A percentile compares a stretch with the other conserved stretches of the same genome.
phyloP scores from a whole-genome alignment of 768 basidiomycete species.

The Russula sp. region DNA sequence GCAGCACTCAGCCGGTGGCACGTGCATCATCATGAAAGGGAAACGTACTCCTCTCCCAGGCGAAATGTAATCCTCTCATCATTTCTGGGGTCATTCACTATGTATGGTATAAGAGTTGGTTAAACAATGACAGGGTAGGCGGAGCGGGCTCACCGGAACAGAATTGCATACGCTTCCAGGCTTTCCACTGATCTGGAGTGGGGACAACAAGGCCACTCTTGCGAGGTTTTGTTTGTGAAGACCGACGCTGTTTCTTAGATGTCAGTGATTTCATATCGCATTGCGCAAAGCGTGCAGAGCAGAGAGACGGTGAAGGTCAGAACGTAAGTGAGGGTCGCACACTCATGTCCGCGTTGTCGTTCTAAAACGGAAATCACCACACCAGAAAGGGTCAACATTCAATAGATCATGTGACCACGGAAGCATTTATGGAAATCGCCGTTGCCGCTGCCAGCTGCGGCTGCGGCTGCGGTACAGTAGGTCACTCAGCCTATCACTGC shows the following conservation, averaged over 20 bases:
- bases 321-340: background rate
- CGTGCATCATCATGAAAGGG: background rate
- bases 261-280: background rate
- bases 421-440: no score
- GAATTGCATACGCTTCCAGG: constrained; percentile 9
- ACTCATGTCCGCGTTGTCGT: background rate
- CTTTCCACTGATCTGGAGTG: background rate
- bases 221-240: background rate
- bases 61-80: background rate
- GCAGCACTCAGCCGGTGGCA: background rate
- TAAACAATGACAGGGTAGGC: background rate
- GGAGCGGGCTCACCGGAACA: background rate
- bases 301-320: background rate
- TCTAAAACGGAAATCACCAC: background rate
- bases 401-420: background rate
- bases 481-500: no score
- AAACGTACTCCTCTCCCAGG: background rate
- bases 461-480: background rate
- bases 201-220: background rate
- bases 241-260: background rate
- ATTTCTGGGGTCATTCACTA: constrained; percentile 5
- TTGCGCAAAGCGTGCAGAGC: background rate
- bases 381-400: background rate
- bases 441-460: no score
- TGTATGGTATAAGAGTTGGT: background rate